Conservation (phyloP, 441 rosid species). For the Dalechampia spathulata region DNA sequence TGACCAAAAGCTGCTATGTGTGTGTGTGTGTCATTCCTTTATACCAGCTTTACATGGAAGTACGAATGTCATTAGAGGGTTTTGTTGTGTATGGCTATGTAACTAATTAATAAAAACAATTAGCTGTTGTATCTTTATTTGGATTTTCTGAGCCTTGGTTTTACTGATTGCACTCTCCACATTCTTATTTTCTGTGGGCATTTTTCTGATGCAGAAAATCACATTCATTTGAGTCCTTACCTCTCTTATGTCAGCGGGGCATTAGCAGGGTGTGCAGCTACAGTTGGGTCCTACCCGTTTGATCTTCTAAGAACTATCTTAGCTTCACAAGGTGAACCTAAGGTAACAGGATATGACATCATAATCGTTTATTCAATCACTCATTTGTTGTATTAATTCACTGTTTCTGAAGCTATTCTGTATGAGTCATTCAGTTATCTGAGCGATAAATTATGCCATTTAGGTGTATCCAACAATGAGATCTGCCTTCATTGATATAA, state of each 20-base stretch:
- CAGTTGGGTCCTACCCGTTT: conserved; percentile 93
- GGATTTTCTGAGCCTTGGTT: too few relatives aligned
- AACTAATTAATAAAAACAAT: too few relatives aligned
- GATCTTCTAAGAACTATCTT: conserved; percentile 87
- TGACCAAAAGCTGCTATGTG: too few relatives aligned
- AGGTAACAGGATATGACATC: conserved; percentile 34
- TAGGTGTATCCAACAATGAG: conserved; percentile 97
- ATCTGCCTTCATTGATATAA: conserved; percentile 75
- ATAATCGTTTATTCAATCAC: neutral
- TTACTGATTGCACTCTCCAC: too few relatives aligned
- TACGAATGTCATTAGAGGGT: too few relatives aligned
- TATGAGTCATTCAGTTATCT: neutral
- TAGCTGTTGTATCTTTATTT: too few relatives aligned
- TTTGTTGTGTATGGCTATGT: too few relatives aligned
- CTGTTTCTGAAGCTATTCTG: neutral
- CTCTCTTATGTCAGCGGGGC: conserved; percentile 85
- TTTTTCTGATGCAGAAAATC: conserved; percentile 51
- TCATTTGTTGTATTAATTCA: neutral
- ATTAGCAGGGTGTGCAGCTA: conserved; percentile 92
- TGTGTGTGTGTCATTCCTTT: too few relatives aligned
- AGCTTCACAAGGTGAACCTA: conserved; percentile 97
- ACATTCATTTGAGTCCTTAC: conserved; percentile 73
- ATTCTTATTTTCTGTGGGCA: too few relatives aligned
- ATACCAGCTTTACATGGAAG: too few relatives aligned
- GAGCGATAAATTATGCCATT: conserved; percentile 13